Percentiles rank a stretch among this genome's conserved stretches.
phyloP scores from a whole-genome alignment of 2,329 filamentous ascomycete genomes.

The Colletotrichum higginsianum region DNA sequence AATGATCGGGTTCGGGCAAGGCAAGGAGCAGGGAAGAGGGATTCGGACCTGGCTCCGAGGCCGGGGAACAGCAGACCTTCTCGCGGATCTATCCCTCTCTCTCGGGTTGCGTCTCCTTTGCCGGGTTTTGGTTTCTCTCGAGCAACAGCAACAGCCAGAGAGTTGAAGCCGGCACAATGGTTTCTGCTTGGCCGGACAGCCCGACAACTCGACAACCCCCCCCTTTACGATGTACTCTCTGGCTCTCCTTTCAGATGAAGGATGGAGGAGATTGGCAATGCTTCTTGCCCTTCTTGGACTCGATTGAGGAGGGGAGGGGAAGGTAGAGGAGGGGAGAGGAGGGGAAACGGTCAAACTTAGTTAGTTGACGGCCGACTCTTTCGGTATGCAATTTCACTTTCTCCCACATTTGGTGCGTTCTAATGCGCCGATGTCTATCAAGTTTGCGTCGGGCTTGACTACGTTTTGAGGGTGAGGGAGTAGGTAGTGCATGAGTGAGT shows the following conservation, averaged over 20 bases:
- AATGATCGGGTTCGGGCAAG: not conserved
- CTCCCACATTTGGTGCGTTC: not conserved
- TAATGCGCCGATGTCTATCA: constrained; percentile 14
- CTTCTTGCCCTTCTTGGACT: not conserved
- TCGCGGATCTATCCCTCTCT: not conserved
- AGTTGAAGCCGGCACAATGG: constrained; percentile 1
- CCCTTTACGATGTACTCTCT: not conserved
- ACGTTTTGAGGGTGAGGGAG: too few species aligned
- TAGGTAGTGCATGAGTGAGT: too few species aligned
- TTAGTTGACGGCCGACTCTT: constrained; percentile 8
- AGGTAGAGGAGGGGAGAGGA: too few species aligned
- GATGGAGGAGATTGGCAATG: constrained; percentile 10
- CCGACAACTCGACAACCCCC: not conserved
- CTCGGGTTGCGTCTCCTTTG: not conserved
- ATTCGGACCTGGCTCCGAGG: constrained; percentile 1
- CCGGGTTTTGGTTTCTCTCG: not conserved
- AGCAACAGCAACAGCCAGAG: not conserved
- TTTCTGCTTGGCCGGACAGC: not conserved
- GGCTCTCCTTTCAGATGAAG: constrained; percentile 4
- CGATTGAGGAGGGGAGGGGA: not conserved
- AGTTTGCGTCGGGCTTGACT: not conserved
- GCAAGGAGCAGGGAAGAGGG: not conserved
- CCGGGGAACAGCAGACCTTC: not conserved
- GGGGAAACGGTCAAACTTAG: not conserved
- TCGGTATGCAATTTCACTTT: constrained; percentile 4